These are phyloP conservation scores for Metschnikowia chrysomelidarum DNA, from an alignment of 805 yeast genomes.

Conservation along the genomic window DNA sequence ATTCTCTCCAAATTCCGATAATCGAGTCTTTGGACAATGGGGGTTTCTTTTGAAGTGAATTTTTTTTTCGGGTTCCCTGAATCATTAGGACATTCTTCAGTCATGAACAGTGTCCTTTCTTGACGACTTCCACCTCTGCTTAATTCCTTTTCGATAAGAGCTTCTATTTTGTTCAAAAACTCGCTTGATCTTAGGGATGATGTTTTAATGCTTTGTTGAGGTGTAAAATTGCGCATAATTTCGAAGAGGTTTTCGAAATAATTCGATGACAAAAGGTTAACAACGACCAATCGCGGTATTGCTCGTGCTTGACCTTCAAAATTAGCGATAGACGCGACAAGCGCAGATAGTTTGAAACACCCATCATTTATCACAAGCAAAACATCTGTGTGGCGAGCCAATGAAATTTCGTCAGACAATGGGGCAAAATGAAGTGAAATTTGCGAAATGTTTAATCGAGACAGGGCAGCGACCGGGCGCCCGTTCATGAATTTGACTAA, in stretches of 20 bases:
- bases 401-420: constrained; percentile 16
- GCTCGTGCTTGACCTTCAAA: constrained; percentile 8
- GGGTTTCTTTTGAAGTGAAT: too few relatives aligned
- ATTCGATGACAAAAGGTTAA: constrained; percentile 40
- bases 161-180: constrained; percentile 24
- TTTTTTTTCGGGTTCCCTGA: too few relatives aligned
- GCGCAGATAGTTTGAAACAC: constrained; percentile 27
- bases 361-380: constrained; percentile 41
- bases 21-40: constrained; percentile 4
- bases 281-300: constrained; percentile 31
- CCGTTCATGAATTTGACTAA: constrained; percentile 19
- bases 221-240: constrained; percentile 30
- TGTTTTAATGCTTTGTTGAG: constrained; percentile 41
- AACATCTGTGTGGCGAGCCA: constrained; percentile 26
- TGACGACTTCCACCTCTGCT: background rate
- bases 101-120: too few relatives aligned
- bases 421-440: constrained; percentile 8
- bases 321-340: constrained; percentile 18
- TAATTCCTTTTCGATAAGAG: constrained; percentile 29
- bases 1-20: constrained; percentile 11
- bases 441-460: constrained; percentile 10
- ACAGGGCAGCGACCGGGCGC: background rate
- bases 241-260: constrained; percentile 40
- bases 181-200: constrained; percentile 28
- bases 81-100: too few relatives aligned